Evolutionary conservation across 169 alveolate species (phyloP), one percentile per base, ranked within the genome.

Genomic region (Cryptosporidium tyzzeri): DNA sequence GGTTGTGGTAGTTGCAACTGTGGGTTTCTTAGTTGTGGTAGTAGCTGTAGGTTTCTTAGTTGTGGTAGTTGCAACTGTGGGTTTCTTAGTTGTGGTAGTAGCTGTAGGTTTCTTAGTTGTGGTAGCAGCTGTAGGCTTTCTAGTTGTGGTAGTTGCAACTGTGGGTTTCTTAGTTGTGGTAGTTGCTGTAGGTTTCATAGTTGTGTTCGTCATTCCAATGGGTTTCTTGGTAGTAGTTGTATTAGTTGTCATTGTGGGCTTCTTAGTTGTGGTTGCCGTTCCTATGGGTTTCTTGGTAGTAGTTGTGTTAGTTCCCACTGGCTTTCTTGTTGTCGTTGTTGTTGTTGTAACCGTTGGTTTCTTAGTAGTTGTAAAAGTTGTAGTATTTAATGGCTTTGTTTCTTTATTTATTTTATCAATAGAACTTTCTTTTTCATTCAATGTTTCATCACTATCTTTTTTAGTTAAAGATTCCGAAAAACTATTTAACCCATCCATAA

Each of bases 211-310:
- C 0, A 8, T 26, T 62, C 23, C 29, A 7, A 10, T 62, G 29
- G 70, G 10, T 21, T 37, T 12, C 23, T 68, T n/a, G 7, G 87
- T 71, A 14, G 85, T 29, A 21, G 21, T 18, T 7, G 44, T 55
- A 33, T 8, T 71, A 7, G 12, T 70, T 41, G 69, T n/a, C 4
- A 14, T 2, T 7, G 14, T 41, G 16, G 48, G 18, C 7, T 41
- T 41, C 48, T 41, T 41, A 8, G 48, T 41, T 7, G 48, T 41
- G 48, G 48, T 41, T 8, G 48, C 2, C 0, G 85, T n/a, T 12
- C 8, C 31, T 0, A 29, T 21, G 1, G 85, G 53, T 33, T 23
- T 50, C 48, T n/a, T 26, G 0, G 65, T 71, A 3, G 65, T 21
- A 8, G 67, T 41, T 3, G 67, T 48, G 5, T 35, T 35, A 39